These are phyloP conservation scores for Eucalyptus dawsonii DNA, from an alignment of 345 rosid species.

Conservation along the genomic window DNA sequence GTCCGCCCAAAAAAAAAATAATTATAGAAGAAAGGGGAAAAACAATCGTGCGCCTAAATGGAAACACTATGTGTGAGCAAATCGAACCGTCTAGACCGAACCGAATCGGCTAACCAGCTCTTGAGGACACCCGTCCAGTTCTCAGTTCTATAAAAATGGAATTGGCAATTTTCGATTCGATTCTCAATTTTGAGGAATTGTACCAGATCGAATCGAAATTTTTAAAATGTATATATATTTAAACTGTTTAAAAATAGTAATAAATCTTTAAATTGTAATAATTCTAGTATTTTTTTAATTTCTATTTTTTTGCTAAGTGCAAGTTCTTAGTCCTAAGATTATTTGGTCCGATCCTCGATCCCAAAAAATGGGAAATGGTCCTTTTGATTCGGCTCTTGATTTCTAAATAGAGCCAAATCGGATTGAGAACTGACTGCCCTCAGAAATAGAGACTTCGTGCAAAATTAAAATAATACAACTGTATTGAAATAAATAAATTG, in stretches of 20 bases:
- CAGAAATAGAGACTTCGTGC: accelerated
- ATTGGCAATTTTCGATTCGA: accelerated
- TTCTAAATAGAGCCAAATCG: accelerated
- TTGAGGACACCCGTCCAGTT: accelerated
- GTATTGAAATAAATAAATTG: background rate
- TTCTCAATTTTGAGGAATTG: accelerated
- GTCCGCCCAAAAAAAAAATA: background rate
- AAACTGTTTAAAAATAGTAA: no score
- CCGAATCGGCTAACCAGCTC: accelerated
- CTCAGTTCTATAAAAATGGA: no score
- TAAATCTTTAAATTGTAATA: no score
- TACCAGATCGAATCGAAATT: accelerated
- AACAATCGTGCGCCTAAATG: background rate
- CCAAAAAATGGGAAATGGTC: accelerated
- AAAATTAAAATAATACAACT: accelerated
- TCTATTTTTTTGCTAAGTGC: no score
- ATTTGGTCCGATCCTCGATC: accelerated
- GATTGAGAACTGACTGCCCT: accelerated
- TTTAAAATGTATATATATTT: no score
- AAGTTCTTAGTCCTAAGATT: accelerated
- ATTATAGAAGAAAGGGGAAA: background rate
- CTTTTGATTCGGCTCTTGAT: accelerated
- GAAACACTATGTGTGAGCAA: background rate
- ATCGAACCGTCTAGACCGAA: accelerated
- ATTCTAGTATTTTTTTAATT: no score